Evolutionary conservation across 1,284 basidiomycete species (phyloP).

Genomic region (Neonothopanus nambi): DNA sequence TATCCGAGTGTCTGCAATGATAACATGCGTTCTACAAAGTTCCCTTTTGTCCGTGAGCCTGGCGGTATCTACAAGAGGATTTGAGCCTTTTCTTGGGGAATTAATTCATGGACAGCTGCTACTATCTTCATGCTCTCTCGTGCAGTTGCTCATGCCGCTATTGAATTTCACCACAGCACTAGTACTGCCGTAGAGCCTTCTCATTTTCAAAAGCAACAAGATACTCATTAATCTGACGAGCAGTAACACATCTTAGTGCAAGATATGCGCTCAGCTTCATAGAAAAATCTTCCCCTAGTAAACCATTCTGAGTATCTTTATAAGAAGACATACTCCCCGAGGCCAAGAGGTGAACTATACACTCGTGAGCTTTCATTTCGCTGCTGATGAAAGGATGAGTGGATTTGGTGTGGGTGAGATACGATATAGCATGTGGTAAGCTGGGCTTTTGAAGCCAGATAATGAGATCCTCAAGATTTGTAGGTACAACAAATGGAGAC

Average conservation of each 20-base stretch:
- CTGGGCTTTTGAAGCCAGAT: slow-evolving; percentile 14
- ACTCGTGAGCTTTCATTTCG: slow-evolving; percentile 35
- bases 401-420: slow-evolving; percentile 21
- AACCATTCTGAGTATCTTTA: slow-evolving; percentile 54
- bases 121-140: too few relatives aligned
- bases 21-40: too few relatives aligned
- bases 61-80: too few relatives aligned
- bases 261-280: slow-evolving; percentile 55
- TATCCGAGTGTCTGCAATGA: too few relatives aligned
- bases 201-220: slow-evolving; percentile 23
- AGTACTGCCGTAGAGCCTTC: too few relatives aligned
- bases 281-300: slow-evolving; percentile 49
- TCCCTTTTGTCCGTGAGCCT: too few relatives aligned
- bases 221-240: slow-evolving; percentile 39
- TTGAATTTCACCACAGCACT: too few relatives aligned
- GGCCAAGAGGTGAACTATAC: slow-evolving; percentile 36
- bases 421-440: background rate
- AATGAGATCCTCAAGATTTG: slow-evolving; percentile 8
- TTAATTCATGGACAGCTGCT: too few relatives aligned
- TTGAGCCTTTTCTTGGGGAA: too few relatives aligned
- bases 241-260: slow-evolving; percentile 45
- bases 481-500: slow-evolving; percentile 13
- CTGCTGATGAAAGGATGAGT: slow-evolving; percentile 45
- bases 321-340: slow-evolving; percentile 36
- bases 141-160: too few relatives aligned